Percentiles rank a stretch among this genome's conserved stretches.
phyloP scores from a whole-genome alignment of 345 rosid species.

The Leavenworthia alabamica region DNA sequence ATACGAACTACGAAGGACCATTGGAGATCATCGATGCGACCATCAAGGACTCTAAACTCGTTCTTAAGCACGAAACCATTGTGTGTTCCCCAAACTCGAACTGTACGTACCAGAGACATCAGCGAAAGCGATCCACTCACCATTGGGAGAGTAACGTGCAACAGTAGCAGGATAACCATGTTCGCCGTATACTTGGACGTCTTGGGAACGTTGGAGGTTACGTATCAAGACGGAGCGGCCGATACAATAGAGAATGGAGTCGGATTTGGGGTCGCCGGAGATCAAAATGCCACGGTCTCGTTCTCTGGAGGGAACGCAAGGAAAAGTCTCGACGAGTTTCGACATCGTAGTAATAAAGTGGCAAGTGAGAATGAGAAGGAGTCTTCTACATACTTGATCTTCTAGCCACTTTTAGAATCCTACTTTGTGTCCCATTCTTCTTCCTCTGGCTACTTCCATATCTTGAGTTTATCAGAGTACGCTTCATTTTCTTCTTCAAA shows the following conservation, averaged over 20 bases:
- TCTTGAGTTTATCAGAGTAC: too few species aligned
- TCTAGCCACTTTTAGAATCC: too few species aligned
- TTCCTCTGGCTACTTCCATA: too few species aligned
- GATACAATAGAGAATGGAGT: slow-evolving; percentile 67
- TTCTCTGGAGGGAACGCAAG: slow-evolving; percentile 80
- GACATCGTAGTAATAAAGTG: slow-evolving; percentile 30
- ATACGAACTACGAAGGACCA: slow-evolving; percentile 93
- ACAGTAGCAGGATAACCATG: slow-evolving; percentile 87
- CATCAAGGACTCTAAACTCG: slow-evolving; percentile 77
- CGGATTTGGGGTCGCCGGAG: slow-evolving; percentile 65
- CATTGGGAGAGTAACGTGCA: slow-evolving; percentile 91
- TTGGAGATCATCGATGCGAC: slow-evolving; percentile 90
- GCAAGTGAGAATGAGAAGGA: background rate
- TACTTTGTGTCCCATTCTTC: too few species aligned
- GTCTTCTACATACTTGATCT: too few species aligned
- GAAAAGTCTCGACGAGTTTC: slow-evolving; percentile 61
- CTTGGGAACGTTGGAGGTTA: slow-evolving; percentile 55
- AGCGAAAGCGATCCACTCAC: slow-evolving; percentile 98
- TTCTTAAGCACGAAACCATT: slow-evolving; percentile 84
- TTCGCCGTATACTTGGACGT: slow-evolving; percentile 77
- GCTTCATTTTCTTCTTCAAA: too few species aligned
- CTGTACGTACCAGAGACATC: slow-evolving; percentile 66
- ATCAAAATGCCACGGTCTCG: slow-evolving; percentile 86
- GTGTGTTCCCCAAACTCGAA: slow-evolving; percentile 92
- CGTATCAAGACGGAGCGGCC: slow-evolving; percentile 78